These are phyloP conservation scores for Colletotrichum aenigma DNA, from an alignment of 2,329 filamentous ascomycete species.

Conservation along the genomic window DNA sequence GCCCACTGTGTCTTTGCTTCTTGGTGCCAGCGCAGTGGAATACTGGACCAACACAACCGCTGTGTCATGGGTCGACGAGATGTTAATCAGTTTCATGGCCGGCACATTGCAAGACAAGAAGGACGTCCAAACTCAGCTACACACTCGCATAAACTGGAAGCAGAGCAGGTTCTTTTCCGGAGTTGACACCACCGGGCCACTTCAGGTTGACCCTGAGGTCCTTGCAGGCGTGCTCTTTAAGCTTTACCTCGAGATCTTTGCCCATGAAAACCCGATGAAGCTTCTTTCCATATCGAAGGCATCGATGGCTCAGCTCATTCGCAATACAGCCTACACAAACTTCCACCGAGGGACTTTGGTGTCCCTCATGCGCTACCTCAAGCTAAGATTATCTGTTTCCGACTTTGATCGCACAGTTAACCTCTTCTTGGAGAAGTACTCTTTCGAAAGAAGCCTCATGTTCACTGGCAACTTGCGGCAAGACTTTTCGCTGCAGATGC, in stretches of 20 bases:
- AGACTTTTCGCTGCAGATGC: constrained; percentile 39
- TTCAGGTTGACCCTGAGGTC: constrained; percentile 38
- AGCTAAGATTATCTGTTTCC: constrained; percentile 32
- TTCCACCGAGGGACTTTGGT: constrained; percentile 44
- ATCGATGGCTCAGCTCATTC: constrained; percentile 1
- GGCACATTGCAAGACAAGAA: not conserved
- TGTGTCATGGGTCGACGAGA: constrained; percentile 43
- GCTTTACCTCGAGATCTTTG: constrained; percentile 51
- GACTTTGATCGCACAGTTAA: constrained; percentile 36
- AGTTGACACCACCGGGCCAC: constrained; percentile 21
- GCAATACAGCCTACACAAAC: constrained; percentile 25
- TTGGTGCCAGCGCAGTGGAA: constrained; percentile 55
- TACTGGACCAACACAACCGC: constrained; percentile 54
- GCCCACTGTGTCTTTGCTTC: constrained; percentile 49
- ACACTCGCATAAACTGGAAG: constrained; percentile 40
- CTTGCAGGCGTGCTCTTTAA: constrained; percentile 43
- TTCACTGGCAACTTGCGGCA: constrained; percentile 35
- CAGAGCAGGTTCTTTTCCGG: constrained; percentile 34
- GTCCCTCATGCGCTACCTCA: constrained; percentile 41
- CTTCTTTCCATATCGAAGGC: constrained; percentile 3
- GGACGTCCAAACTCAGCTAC: constrained; percentile 22
- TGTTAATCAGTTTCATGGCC: constrained; percentile 29
- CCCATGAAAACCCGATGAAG: constrained; percentile 35
- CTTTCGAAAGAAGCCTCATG: constrained; percentile 30
- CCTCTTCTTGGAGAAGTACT: constrained; percentile 31